A percentile compares a stretch with the other conserved stretches of the same genome.
These are phyloP conservation scores for Euptelea pleiosperma DNA, from an alignment of 164 flowering plant genomes.

Conservation along the genomic window DNA sequence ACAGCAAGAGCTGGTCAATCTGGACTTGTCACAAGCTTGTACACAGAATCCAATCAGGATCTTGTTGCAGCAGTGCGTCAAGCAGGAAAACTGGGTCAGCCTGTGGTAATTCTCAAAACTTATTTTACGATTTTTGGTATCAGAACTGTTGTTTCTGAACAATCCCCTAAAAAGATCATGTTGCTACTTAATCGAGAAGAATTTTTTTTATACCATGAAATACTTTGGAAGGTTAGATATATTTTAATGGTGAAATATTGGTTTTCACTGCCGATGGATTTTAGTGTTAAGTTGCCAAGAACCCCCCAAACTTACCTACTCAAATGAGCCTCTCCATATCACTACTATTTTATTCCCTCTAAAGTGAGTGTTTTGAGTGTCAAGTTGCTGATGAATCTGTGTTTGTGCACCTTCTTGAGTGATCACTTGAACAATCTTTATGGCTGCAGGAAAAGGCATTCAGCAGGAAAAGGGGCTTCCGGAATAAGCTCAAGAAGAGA, in stretches of 20 bases:
- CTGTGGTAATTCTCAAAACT: constrained; percentile 61
- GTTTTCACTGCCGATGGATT: no score
- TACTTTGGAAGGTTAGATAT: no score
- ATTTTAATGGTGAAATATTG: no score
- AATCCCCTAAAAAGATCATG: no score
- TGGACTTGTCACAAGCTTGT: constrained; percentile 88
- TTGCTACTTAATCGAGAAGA: background rate
- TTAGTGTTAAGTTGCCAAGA: no score
- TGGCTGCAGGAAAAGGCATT: constrained; percentile 81
- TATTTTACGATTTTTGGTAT: background rate
- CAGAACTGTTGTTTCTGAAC: background rate
- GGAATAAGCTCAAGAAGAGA: constrained; percentile 86
- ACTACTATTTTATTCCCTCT: no score
- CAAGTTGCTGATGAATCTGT: no score
- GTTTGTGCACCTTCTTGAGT: background rate
- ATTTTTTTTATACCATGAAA: background rate
- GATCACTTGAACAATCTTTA: constrained; percentile 3
- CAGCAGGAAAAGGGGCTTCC: constrained; percentile 90
- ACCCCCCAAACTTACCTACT: no score
- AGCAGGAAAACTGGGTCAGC: constrained; percentile 61
- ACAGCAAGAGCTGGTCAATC: constrained; percentile 93
- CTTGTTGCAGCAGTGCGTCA: constrained; percentile 81
- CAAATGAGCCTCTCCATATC: no score
- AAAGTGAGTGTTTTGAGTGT: no score
- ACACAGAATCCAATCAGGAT: constrained; percentile 65